Conservation (phyloP, 345 rosid species). For the Eucalyptus cloeziana region DNA sequence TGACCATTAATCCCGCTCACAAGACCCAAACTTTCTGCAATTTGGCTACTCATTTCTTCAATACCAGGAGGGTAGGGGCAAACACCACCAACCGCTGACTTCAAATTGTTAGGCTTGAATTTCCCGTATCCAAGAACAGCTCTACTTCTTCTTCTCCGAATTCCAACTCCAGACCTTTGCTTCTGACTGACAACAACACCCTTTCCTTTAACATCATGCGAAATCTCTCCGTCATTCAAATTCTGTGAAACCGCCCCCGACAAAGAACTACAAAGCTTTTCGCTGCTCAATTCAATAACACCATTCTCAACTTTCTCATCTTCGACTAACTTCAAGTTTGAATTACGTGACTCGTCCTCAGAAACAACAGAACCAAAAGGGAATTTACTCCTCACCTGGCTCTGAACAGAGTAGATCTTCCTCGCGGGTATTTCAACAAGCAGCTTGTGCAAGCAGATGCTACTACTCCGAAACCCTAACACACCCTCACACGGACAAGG, state of each 20-base stretch:
- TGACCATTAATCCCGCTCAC: constrained; percentile 9
- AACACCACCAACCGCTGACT: constrained; percentile 7
- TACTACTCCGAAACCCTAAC: constrained; percentile 20
- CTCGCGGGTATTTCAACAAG: constrained; percentile 38
- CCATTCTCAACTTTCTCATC: not conserved
- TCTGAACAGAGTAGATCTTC: constrained; percentile 36
- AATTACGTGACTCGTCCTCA: constrained; percentile 15
- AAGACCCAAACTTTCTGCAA: constrained; percentile 8
- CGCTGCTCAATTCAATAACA: constrained; percentile 11
- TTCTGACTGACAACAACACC: constrained; percentile 23
- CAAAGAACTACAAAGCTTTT: constrained; percentile 3
- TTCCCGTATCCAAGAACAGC: constrained; percentile 20
- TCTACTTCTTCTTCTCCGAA: constrained; percentile 23
- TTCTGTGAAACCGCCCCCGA: constrained; percentile 6
- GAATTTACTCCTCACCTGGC: constrained; percentile 17
- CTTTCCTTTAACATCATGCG: constrained; percentile 34
- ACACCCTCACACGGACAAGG: constrained; percentile 59
- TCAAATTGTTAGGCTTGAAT: not conserved
- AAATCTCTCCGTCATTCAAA: constrained; percentile 19
- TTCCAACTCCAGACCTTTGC: constrained; percentile 15
- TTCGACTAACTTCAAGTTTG: not conserved
- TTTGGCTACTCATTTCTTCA: constrained; percentile 14
- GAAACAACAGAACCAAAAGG: constrained; percentile 23
- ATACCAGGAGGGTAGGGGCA: not conserved
- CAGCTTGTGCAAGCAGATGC: constrained; percentile 36